Evolutionary conservation across 306 rosid species (phyloP).

Genomic region (Malus fusca): DNA sequence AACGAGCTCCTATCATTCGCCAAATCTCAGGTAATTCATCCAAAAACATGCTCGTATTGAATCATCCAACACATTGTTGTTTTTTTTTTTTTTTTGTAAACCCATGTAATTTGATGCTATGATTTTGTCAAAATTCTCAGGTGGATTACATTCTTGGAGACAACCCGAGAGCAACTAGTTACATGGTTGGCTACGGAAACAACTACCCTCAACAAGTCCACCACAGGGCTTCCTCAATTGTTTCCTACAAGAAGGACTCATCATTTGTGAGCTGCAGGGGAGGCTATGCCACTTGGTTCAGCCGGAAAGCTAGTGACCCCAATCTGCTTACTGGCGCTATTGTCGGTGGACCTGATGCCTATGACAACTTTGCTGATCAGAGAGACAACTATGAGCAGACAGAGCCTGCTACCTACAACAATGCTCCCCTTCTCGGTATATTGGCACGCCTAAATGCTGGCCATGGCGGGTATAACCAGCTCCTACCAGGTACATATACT

Average conservation of each 20-base stretch:
- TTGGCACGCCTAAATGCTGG: slow-evolving; percentile 74
- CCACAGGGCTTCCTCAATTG: slow-evolving; percentile 93
- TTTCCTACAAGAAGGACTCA: slow-evolving; percentile 66
- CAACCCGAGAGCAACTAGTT: slow-evolving; percentile 93
- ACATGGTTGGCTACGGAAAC: slow-evolving; percentile 91
- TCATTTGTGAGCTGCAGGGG: slow-evolving; percentile 80
- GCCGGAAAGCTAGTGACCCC: slow-evolving; percentile 69
- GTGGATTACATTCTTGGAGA: slow-evolving; percentile 94
- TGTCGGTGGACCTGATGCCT: slow-evolving; percentile 99
- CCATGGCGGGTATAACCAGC: slow-evolving; percentile 64
- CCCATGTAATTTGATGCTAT: background rate
- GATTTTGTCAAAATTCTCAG: slow-evolving; percentile 27
- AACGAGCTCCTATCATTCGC: slow-evolving; percentile 65
- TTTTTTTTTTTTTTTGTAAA: background rate
- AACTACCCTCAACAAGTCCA: slow-evolving; percentile 81
- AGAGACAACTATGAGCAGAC: slow-evolving; percentile 95
- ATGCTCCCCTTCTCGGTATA: slow-evolving; percentile 90
- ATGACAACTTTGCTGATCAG: slow-evolving; percentile 91
- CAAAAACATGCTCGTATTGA: background rate
- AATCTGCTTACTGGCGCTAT: slow-evolving; percentile 77
- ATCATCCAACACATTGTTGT: background rate
- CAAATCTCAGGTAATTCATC: slow-evolving; percentile 59
- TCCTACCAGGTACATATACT: slow-evolving; percentile 67
- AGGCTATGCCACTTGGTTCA: slow-evolving; percentile 89
- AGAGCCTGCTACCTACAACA: slow-evolving; percentile 97